phyloP scores from a whole-genome alignment of 768 basidiomycete genomes.

The Austroboletus eburneus region DNA sequence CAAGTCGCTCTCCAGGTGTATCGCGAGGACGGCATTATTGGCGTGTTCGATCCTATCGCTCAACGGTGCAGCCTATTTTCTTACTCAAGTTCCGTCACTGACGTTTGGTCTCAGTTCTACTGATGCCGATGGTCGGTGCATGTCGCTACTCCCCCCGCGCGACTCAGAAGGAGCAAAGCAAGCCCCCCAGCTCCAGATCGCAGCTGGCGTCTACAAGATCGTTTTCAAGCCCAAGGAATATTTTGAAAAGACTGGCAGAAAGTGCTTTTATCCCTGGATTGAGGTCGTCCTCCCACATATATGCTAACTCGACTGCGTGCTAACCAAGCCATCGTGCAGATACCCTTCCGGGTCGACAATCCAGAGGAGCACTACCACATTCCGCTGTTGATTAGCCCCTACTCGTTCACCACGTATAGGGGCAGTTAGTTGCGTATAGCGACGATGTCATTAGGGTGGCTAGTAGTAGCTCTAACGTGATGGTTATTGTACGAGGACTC shows the following conservation, averaged over 20 bases:
- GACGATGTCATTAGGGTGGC: constrained; percentile 2
- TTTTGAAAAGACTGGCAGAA: constrained; percentile 58
- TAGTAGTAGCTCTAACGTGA: not conserved
- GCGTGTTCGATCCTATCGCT: constrained; percentile 52
- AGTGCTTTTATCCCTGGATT: constrained; percentile 87
- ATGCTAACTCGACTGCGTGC: not conserved
- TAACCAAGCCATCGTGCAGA: constrained; percentile 41
- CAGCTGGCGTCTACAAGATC: constrained; percentile 67
- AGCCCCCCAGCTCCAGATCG: constrained; percentile 40
- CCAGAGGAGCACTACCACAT: constrained; percentile 87
- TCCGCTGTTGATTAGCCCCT: constrained; percentile 88
- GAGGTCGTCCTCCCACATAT: constrained; percentile 50
- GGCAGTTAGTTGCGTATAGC: constrained; percentile 55
- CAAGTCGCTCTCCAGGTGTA: constrained; percentile 57
- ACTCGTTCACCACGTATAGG: constrained; percentile 87
- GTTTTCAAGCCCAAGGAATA: constrained; percentile 81
- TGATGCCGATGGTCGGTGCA: constrained; percentile 79
- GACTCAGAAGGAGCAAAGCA: constrained; percentile 42
- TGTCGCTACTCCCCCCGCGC: constrained; percentile 60
- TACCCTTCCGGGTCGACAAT: constrained; percentile 69
- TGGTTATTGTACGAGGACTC: constrained; percentile 50
- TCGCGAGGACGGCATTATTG: constrained; percentile 34
- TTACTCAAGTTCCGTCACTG: not conserved
- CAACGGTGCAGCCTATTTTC: constrained; percentile 48
- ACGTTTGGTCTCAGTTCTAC: constrained; percentile 50